These are phyloP conservation scores for Megacollybia marginata DNA, from an alignment of 768 basidiomycete species.

Conservation along the genomic window DNA sequence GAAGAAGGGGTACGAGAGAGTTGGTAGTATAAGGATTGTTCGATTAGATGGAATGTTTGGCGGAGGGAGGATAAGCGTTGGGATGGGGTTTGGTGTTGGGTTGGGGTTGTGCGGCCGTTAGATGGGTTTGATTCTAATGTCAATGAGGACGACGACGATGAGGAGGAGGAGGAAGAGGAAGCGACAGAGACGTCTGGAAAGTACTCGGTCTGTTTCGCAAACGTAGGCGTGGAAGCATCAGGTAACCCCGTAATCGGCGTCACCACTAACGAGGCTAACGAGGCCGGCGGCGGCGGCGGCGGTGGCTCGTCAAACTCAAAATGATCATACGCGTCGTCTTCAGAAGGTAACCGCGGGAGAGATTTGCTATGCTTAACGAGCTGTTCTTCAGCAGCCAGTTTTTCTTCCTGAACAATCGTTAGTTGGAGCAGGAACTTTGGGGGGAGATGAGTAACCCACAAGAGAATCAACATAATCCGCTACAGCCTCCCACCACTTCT, in stretches of 20 bases:
- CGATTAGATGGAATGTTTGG: slow-evolving; percentile 5
- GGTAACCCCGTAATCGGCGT: background rate
- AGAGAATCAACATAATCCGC: slow-evolving; percentile 57
- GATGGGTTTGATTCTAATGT: background rate
- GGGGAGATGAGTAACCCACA: no score
- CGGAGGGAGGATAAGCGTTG: background rate
- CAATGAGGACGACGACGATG: slow-evolving; percentile 1
- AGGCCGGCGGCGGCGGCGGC: background rate
- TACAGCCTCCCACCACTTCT: slow-evolving; percentile 59
- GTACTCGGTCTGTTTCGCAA: no score
- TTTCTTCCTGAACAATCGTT: slow-evolving; percentile 50
- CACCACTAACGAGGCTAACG: no score
- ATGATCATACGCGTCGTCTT: slow-evolving; percentile 43
- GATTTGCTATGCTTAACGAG: slow-evolving; percentile 38
- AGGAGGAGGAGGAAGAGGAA: slow-evolving; percentile 3
- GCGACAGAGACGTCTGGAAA: no score
- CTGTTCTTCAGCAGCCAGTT: slow-evolving; percentile 23
- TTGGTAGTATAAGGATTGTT: slow-evolving; percentile 13
- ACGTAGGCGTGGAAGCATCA: background rate
- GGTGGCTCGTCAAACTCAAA: background rate
- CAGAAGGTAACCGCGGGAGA: slow-evolving; percentile 53
- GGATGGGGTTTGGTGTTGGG: no score
- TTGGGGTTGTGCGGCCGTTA: background rate
- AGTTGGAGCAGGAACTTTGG: no score
- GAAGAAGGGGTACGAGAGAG: slow-evolving; percentile 40